These are phyloP conservation scores for Calonectria henricotiae DNA, from an alignment of 2,329 filamentous ascomycete species.

Conservation along the genomic window DNA sequence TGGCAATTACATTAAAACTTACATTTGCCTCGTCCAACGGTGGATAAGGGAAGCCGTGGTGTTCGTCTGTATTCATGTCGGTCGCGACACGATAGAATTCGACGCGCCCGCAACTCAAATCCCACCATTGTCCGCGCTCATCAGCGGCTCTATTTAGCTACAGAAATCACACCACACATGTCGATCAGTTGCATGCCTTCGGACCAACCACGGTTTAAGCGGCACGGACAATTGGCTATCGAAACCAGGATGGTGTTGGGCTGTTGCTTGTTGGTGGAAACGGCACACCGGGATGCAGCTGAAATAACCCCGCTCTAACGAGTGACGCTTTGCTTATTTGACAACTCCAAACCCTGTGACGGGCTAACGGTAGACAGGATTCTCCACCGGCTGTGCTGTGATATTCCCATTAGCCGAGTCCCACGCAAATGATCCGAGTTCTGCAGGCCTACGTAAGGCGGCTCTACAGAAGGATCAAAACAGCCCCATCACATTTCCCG, in stretches of 20 bases:
- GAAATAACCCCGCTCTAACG: conserved; percentile 3
- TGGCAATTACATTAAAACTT: no score
- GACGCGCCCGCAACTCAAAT: no score
- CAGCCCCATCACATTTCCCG: neutral
- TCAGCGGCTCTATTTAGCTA: no score
- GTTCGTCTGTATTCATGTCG: no score
- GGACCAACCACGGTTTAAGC: conserved; percentile 14
- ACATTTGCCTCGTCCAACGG: no score
- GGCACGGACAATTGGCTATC: neutral
- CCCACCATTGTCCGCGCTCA: no score
- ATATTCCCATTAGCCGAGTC: conserved; percentile 1
- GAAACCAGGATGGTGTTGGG: neutral
- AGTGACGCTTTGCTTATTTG: conserved; percentile 19
- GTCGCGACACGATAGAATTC: no score
- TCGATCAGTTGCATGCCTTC: neutral
- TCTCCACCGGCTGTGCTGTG: neutral
- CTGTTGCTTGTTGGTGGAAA: conserved; percentile 21
- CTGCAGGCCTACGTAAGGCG: neutral
- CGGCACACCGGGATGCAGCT: conserved; percentile 1
- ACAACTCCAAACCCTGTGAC: neutral
- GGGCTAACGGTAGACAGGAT: neutral
- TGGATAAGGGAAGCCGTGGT: no score
- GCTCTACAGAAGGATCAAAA: no score
- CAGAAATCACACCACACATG: no score
- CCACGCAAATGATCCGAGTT: conserved; percentile 9